Conservation (phyloP, 1,284 basidiomycete species). For the Pterulicium gracile region DNA sequence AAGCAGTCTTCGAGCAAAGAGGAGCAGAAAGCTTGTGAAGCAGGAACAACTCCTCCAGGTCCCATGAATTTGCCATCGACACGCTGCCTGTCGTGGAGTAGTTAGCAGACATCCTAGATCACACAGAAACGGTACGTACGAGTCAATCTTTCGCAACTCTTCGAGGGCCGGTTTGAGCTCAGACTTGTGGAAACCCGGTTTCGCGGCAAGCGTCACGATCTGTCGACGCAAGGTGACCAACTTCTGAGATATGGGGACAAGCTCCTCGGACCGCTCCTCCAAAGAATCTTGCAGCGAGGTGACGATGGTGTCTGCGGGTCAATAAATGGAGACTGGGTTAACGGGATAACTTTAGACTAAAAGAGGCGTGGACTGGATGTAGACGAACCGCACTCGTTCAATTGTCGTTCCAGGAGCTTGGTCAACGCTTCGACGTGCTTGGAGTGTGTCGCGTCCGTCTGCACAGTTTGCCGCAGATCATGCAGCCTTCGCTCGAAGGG, state of each 20-base stretch:
- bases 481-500: slow-evolving; percentile 76
- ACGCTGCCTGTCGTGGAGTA: slow-evolving; percentile 51
- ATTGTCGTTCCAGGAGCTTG: slow-evolving; percentile 82
- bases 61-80: slow-evolving; percentile 96
- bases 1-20: slow-evolving; percentile 96
- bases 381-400: slow-evolving; percentile 82
- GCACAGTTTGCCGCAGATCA: slow-evolving; percentile 77
- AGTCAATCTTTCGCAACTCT: slow-evolving; percentile 91
- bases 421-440: slow-evolving; percentile 85
- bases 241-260: slow-evolving; percentile 83
- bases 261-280: slow-evolving; percentile 76
- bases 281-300: slow-evolving; percentile 73
- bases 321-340: slow-evolving; percentile 3
- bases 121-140: slow-evolving; percentile 28
- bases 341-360: slow-evolving; percentile 9
- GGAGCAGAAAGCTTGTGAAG: slow-evolving; percentile 82
- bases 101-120: slow-evolving; percentile 5
- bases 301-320: slow-evolving; percentile 59
- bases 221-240: slow-evolving; percentile 85
- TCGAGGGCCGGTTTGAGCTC: slow-evolving; percentile 89
- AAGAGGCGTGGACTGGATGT: background rate
- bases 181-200: slow-evolving; percentile 73
- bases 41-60: slow-evolving; percentile 83
- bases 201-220: slow-evolving; percentile 81
- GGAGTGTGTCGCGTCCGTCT: slow-evolving; percentile 69